Percentiles rank a stretch among this genome's conserved stretches.
Evolutionary conservation across 2,329 filamentous ascomycete genomes (phyloP).

Genomic region (Diaporthe batatas): DNA sequence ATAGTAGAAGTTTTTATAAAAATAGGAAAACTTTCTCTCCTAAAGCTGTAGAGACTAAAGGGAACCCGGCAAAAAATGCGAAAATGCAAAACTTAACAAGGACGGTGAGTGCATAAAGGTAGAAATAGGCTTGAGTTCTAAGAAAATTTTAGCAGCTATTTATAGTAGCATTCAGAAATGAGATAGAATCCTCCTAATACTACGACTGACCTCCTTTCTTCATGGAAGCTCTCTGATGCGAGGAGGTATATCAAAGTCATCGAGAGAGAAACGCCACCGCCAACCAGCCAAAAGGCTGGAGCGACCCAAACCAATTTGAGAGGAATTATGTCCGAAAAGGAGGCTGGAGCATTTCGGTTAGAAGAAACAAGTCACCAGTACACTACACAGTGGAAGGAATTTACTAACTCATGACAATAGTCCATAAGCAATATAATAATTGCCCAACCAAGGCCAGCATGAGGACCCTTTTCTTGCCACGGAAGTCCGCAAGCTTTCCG

Average conservation of each 20-base stretch:
- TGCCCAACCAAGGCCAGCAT: neutral
- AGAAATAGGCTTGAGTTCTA: slow-evolving; percentile 18
- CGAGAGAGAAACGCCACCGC: neutral
- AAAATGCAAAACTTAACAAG: neutral
- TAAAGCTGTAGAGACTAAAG: too few species aligned
- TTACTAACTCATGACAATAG: neutral
- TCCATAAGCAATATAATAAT: slow-evolving; percentile 3
- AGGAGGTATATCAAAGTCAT: slow-evolving; percentile 11
- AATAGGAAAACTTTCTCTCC: too few species aligned
- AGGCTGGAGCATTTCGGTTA: neutral
- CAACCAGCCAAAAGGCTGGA: slow-evolving; percentile 10
- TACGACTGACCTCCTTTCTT: slow-evolving; percentile 11
- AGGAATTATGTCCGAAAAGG: neutral
- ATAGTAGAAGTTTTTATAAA: too few species aligned
- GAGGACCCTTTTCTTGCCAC: slow-evolving; percentile 12
- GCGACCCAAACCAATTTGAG: neutral
- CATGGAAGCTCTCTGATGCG: slow-evolving; percentile 5
- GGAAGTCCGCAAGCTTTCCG: neutral
- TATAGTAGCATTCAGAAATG: neutral
- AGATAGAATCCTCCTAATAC: too few species aligned
- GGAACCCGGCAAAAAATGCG: too few species aligned
- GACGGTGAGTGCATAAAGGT: neutral
- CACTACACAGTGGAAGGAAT: neutral
- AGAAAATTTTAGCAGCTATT: neutral
- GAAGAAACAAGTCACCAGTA: neutral